Conservation (phyloP, 345 rosid genomes). For the Brassica incana region DNA sequence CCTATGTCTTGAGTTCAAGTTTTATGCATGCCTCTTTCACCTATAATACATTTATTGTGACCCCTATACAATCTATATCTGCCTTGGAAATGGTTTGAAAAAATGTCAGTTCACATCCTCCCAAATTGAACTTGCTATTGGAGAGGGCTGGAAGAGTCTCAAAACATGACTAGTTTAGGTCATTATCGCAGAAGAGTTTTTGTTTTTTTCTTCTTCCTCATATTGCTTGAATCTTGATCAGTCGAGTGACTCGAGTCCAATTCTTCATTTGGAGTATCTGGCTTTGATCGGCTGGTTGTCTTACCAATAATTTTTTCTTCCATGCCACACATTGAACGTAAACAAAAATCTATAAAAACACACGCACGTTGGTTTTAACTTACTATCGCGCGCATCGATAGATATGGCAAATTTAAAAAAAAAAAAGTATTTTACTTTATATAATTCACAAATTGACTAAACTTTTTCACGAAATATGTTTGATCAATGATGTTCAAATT, state of each 20-base stretch:
- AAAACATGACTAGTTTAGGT: background rate
- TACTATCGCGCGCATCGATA: background rate
- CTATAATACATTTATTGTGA: too few relatives aligned
- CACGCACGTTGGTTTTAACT: background rate
- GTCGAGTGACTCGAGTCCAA: background rate
- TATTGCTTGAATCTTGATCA: background rate
- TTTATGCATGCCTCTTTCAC: too few relatives aligned
- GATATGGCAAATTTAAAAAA: slow-evolving; percentile 15
- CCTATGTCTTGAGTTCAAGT: too few relatives aligned
- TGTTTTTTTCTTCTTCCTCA: background rate
- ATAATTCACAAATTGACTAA: background rate
- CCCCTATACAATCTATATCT: too few relatives aligned
- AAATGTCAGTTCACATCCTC: background rate
- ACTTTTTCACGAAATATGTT: background rate
- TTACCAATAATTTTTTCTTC: background rate
- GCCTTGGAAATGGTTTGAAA: background rate
- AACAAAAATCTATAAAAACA: too few relatives aligned
- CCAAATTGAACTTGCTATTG: background rate
- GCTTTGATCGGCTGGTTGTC: background rate
- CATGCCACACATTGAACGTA: background rate
- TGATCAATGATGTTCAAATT: background rate
- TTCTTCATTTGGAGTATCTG: background rate
- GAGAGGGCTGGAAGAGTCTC: background rate
- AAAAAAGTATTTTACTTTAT: background rate
- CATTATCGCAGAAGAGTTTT: background rate